These are phyloP conservation scores for Penicillium goetzii DNA, from an alignment of 495 filamentous ascomycete genomes.

Conservation along the genomic window DNA sequence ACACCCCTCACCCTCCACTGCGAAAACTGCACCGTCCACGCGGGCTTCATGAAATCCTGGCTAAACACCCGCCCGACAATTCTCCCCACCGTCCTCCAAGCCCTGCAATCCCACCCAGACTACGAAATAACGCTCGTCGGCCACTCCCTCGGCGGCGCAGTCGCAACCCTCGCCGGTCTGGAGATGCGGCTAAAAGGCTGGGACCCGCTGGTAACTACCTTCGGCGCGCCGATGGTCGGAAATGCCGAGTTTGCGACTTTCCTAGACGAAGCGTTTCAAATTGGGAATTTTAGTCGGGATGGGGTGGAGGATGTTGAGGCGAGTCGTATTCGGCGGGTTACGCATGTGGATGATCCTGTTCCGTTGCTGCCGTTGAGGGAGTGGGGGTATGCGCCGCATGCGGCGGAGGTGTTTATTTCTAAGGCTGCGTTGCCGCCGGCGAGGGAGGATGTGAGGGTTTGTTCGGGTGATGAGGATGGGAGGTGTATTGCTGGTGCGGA, in stretches of 20 bases:
- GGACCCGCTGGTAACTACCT: conserved; percentile 80
- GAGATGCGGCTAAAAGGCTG: conserved; percentile 72
- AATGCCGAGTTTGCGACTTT: conserved; percentile 73
- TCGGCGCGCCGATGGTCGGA: conserved; percentile 87
- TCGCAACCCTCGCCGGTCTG: conserved; percentile 82
- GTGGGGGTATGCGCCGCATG: conserved; percentile 87
- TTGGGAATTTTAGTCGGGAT: conserved; percentile 31
- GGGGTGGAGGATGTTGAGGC: conserved; percentile 16
- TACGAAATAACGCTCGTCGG: conserved; percentile 80
- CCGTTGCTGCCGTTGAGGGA: conserved; percentile 82
- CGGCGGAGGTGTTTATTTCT: conserved; percentile 83
- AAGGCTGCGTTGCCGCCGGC: conserved; percentile 68
- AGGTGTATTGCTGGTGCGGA: conserved; percentile 66
- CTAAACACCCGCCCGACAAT: conserved; percentile 66
- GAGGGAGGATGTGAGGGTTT: conserved; percentile 67
- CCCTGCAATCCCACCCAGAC: conserved; percentile 62
- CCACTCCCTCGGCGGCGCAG: conserved; percentile 90
- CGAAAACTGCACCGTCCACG: conserved; percentile 85
- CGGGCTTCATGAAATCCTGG: conserved; percentile 88
- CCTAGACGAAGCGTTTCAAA: conserved; percentile 66
- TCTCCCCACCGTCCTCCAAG: conserved; percentile 58
- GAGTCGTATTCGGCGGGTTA: conserved; percentile 72
- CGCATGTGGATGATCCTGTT: conserved; percentile 85
- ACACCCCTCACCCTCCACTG: conserved; percentile 50
- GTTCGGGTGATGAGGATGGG: conserved; percentile 70